A percentile compares a stretch with the other conserved stretches of the same genome.
phyloP scores from a whole-genome alignment of 1,139 yeast genomes.

The Yamadazyma trypodendri region DNA sequence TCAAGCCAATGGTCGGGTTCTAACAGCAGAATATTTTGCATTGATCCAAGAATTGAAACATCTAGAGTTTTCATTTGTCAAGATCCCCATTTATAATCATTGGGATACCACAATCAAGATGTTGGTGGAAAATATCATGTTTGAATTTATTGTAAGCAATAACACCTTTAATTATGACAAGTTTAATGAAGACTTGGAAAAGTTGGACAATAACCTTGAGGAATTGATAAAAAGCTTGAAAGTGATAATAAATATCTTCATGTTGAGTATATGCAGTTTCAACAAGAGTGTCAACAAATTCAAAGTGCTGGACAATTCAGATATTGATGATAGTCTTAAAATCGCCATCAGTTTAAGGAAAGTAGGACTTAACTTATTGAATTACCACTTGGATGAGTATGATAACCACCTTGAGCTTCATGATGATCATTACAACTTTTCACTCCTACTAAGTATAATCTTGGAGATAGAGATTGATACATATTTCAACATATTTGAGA shows the following conservation, averaged over 20 bases:
- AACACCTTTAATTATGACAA: slow-evolving; percentile 4
- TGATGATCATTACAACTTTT: slow-evolving; percentile 22
- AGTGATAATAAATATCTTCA: slow-evolving; percentile 24
- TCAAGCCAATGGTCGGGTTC: slow-evolving; percentile 2
- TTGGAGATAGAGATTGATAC: slow-evolving; percentile 41
- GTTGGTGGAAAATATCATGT: slow-evolving; percentile 27
- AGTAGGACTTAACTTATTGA: slow-evolving; percentile 33
- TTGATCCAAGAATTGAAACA: slow-evolving; percentile 14
- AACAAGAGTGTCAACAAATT: slow-evolving; percentile 14
- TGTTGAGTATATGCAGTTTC: slow-evolving; percentile 31
- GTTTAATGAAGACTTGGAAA: slow-evolving; percentile 8
- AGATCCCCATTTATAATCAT: slow-evolving; percentile 24
- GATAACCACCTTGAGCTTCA: slow-evolving; percentile 27
- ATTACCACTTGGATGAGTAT: slow-evolving; percentile 43
- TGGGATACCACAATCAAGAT: slow-evolving; percentile 34
- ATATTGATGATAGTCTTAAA: slow-evolving; percentile 27
- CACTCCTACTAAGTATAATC: slow-evolving; percentile 30
- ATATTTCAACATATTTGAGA: slow-evolving; percentile 41
- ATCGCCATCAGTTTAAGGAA: slow-evolving; percentile 40
- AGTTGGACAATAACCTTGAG: slow-evolving; percentile 6
- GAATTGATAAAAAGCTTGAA: slow-evolving; percentile 23
- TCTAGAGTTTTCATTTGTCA: slow-evolving; percentile 23
- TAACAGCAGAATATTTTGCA: slow-evolving; percentile 6
- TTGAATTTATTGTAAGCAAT: slow-evolving; percentile 23
- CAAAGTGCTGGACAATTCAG: slow-evolving; percentile 13